These are phyloP conservation scores for Lyophyllum atratum DNA, from an alignment of 768 basidiomycete genomes.

Conservation along the genomic window DNA sequence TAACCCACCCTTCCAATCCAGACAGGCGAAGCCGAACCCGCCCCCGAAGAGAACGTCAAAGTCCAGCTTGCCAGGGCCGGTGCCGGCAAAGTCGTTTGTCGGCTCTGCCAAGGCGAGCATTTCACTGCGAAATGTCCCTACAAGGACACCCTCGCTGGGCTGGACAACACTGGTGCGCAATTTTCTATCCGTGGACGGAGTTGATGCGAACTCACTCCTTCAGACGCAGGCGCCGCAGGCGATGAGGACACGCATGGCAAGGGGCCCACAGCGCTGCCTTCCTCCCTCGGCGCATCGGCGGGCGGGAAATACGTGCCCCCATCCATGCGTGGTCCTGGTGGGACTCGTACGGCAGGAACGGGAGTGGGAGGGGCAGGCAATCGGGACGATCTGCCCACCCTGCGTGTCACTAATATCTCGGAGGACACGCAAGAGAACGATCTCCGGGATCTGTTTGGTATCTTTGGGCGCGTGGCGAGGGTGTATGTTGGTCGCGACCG, in stretches of 20 bases:
- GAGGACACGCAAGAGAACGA: conserved; percentile 96
- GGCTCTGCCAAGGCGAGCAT: conserved; percentile 95
- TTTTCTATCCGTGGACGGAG: not conserved
- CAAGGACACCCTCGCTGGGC: conserved; percentile 86
- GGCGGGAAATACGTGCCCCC: conserved; percentile 92
- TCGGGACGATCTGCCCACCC: conserved; percentile 92
- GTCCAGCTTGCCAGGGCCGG: conserved; percentile 69
- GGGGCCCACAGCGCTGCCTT: conserved; percentile 38
- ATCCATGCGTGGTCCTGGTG: conserved; percentile 74
- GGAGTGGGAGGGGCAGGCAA: conserved; percentile 65
- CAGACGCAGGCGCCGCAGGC: conserved; percentile 34
- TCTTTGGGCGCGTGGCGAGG: conserved; percentile 82
- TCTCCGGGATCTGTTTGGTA: conserved; percentile 85
- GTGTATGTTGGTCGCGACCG: conserved; percentile 95
- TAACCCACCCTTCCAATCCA: conserved; percentile 21
- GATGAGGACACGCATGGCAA: conserved; percentile 39
- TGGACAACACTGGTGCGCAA: conserved; percentile 59
- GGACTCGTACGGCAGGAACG: conserved; percentile 71
- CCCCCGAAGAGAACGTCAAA: conserved; percentile 68
- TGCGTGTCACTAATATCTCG: conserved; percentile 96
- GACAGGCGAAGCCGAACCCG: conserved; percentile 67
- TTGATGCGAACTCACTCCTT: not conserved
- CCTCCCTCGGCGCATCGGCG: conserved; percentile 36
- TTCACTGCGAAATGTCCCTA: conserved; percentile 99
- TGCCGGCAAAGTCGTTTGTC: conserved; percentile 87